Percentiles rank a stretch among this genome's conserved stretches.
Conservation (phyloP, 768 basidiomycete species). For the Lactifluus volemus region DNA sequence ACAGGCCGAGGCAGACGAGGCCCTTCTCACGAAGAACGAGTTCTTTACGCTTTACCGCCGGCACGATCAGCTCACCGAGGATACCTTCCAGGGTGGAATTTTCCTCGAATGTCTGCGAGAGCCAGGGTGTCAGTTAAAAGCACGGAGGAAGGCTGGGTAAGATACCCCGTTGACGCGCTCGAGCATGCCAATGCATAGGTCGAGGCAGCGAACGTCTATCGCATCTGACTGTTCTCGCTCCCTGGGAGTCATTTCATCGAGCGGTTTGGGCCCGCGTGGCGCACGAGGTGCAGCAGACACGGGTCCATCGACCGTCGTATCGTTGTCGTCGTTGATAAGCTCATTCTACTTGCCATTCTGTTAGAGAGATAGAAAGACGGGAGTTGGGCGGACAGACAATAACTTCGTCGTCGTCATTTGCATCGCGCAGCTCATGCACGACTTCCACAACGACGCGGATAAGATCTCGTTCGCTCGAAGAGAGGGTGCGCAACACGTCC, state of each 20-base stretch:
- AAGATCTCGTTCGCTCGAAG: constrained; percentile 70
- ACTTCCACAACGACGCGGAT: constrained; percentile 86
- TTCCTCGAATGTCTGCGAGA: constrained; percentile 45
- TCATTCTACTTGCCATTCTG: constrained; percentile 20
- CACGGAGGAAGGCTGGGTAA: constrained; percentile 5
- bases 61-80: constrained; percentile 78
- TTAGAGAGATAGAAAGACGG: not conserved
- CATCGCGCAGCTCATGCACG: constrained; percentile 68
- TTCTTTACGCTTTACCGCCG: constrained; percentile 85
- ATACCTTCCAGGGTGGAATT: constrained; percentile 62
- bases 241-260: constrained; percentile 44
- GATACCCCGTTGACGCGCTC: constrained; percentile 80
- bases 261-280: constrained; percentile 27
- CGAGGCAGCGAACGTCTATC: constrained; percentile 67
- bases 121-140: not conserved
- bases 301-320: constrained; percentile 28
- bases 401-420: constrained; percentile 33
- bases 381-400: not conserved
- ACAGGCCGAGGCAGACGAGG: constrained; percentile 69
- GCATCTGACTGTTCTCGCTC: constrained; percentile 49
- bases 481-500: constrained; percentile 70
- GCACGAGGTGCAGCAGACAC: constrained; percentile 18
- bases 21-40: constrained; percentile 73
- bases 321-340: constrained; percentile 26
- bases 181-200: constrained; percentile 73